Evolutionary conservation across 2,329 filamentous ascomycete genomes (phyloP).

Genomic region (Colletotrichum sansevieriae): DNA sequence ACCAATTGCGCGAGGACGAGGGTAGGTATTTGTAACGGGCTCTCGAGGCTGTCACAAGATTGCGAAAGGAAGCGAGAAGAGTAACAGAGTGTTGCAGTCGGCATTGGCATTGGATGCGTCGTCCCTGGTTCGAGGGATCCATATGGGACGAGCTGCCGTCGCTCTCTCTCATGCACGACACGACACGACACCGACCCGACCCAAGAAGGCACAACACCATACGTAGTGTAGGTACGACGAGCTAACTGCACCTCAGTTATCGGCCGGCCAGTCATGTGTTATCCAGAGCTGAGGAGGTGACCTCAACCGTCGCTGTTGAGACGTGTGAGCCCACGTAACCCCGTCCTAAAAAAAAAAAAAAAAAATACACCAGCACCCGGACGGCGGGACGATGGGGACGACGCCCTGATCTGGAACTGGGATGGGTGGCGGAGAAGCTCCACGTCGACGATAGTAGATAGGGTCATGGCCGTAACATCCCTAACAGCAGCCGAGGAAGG

Average conservation of each 20-base stretch:
- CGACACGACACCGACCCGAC: constrained; percentile 11
- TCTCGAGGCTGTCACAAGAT: constrained; percentile 38
- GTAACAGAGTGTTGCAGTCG: constrained; percentile 31
- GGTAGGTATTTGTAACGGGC: constrained; percentile 38
- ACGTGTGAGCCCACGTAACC: constrained; percentile 18
- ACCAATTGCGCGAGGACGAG: constrained; percentile 19
- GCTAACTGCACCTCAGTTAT: background rate
- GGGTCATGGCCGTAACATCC: constrained; percentile 16
- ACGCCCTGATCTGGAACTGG: constrained; percentile 19
- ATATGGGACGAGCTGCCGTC: constrained; percentile 30
- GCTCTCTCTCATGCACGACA: constrained; percentile 33
- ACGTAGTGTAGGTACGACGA: background rate
- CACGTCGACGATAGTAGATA: constrained; percentile 18
- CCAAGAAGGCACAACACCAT: constrained; percentile 17
- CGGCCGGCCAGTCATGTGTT: constrained; percentile 16
- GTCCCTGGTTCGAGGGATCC: constrained; percentile 37
- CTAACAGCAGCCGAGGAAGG: constrained; percentile 33
- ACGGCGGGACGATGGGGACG: constrained; percentile 22
- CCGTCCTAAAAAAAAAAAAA: background rate
- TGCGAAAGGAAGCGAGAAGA: constrained; percentile 14
- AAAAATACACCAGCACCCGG: constrained; percentile 8
- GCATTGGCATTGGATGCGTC: constrained; percentile 34
- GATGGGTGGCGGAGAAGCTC: constrained; percentile 33
- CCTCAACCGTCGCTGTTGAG: constrained; percentile 14
- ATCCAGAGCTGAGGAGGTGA: constrained; percentile 13